Evolutionary conservation across 2,329 filamentous ascomycete species (phyloP), one percentile per base, ranked within the genome.

Genomic region (Didymella pomorum): DNA sequence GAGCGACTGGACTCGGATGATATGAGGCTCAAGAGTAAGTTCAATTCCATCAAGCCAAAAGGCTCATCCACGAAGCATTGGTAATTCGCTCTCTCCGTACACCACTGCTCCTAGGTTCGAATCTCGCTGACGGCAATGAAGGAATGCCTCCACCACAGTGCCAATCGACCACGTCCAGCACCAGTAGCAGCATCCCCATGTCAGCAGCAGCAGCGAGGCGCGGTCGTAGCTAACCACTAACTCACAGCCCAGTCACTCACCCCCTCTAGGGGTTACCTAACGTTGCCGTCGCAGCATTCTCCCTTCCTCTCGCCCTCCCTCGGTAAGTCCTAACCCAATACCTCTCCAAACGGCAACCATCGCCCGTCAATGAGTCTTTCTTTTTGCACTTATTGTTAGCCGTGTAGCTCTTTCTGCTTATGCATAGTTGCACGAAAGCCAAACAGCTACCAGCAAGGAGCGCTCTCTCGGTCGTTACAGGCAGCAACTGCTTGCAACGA

Each of bases 111-210:
- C 18, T 16, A 16, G 26, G 43, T 54, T 48, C 44, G 35, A 48
- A 54, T 26, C 35, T 18, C 14, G n/a, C 52, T 54, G 33, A 54
- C 35, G 20, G 14, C 52, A 33, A 26, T 11, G 31, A 33, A 14
- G 35, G 49, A 21, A 46, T 21, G 28, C 26, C 10, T 26, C 12
- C n/a, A 14, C n/a, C n/a, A n/a, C n/a, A n/a, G n/a, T n/a, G n/a
- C n/a, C n/a, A n/a, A n/a, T n/a, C n/a, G n/a, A n/a, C n/a, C n/a
- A n/a, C n/a, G n/a, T n/a, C n/a, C n/a, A n/a, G n/a, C n/a, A n/a
- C n/a, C n/a, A 31, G 29, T 11, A 35, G 31, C 31, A 35, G 31
- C 8, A 12, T 2, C n/a, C n/a, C n/a, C n/a, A n/a, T n/a, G n/a
- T n/a, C 8, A 35, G 16, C 21, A 14, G 14, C 9, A n/a, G 25